Evolutionary conservation across 345 rosid genomes (phyloP).

Genomic region (Eucalyptus erythrocorys): DNA sequence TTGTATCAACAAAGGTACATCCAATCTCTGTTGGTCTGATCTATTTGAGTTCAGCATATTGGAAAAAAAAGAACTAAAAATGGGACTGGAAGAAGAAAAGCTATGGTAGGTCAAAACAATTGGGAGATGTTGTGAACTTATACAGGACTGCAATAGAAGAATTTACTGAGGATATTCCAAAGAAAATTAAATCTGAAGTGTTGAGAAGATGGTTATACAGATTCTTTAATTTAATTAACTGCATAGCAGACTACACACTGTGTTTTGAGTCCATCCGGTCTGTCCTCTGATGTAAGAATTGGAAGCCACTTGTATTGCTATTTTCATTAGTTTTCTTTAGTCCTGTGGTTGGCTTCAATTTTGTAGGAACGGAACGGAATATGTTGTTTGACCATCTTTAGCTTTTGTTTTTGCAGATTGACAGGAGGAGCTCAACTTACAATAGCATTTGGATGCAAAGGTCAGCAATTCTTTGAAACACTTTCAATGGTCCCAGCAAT

Average conservation of each 20-base stretch:
- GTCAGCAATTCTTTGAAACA: slow-evolving; percentile 5
- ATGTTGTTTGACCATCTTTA: not conserved
- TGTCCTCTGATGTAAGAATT: not conserved
- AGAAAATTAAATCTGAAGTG: not conserved
- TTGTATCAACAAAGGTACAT: slow-evolving; percentile 58
- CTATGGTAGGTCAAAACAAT: not conserved
- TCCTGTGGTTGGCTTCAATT: not conserved
- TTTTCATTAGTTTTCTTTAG: not conserved
- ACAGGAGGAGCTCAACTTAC: slow-evolving; percentile 65
- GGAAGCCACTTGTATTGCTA: not conserved
- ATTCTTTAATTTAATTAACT: not conserved
- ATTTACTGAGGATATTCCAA: not conserved
- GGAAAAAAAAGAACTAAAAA: not conserved
- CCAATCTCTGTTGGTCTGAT: not conserved
- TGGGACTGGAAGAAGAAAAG: not conserved
- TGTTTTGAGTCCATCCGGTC: not conserved
- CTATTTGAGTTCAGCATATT: not conserved
- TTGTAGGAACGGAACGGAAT: not conserved
- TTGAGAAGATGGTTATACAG: not conserved
- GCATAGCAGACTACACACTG: not conserved
- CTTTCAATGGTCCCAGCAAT: not conserved
- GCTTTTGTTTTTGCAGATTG: slow-evolving; percentile 50
- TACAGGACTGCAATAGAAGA: not conserved
- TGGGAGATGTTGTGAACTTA: not conserved
- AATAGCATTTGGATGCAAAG: slow-evolving; percentile 73